phyloP scores from a whole-genome alignment of 1,284 basidiomycete species.

The Ustilago curta region DNA sequence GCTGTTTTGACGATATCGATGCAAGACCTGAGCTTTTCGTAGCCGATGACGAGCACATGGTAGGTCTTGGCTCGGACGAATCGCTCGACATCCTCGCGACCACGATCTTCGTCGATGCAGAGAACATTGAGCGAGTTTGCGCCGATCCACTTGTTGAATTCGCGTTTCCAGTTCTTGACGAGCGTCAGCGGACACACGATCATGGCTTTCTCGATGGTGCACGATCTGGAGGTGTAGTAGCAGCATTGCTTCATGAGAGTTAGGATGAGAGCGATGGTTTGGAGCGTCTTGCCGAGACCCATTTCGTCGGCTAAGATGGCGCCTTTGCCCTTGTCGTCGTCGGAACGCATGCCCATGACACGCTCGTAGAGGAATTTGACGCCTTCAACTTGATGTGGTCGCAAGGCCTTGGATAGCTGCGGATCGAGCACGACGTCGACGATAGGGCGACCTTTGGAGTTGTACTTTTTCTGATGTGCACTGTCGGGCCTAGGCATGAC shows the following conservation, averaged over 20 bases:
- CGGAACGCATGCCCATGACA: conserved; percentile 89
- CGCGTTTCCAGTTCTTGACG: conserved; percentile 94
- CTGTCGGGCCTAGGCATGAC: conserved; percentile 85
- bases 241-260: conserved; percentile 64
- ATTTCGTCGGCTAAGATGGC: conserved; percentile 99
- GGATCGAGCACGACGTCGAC: conserved; percentile 90
- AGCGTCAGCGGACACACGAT: conserved; percentile 96
- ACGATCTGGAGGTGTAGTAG: conserved; percentile 59
- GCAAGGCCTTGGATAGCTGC: conserved; percentile 82
- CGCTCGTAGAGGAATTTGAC: conserved; percentile 98
- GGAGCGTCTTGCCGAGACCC: conserved; percentile 74
- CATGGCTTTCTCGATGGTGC: conserved; percentile 61
- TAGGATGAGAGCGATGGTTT: conserved; percentile 65
- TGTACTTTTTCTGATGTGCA: conserved; percentile 77
- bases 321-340: conserved; percentile 80
- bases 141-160: conserved; percentile 88
- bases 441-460: conserved; percentile 73
- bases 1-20: conserved; percentile 56
- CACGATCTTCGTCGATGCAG: conserved; percentile 75
- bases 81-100: conserved; percentile 52
- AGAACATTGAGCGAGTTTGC: conserved; percentile 83
- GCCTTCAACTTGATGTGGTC: conserved; percentile 97
- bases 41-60: conserved; percentile 91
- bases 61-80: conserved; percentile 73
- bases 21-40: conserved; percentile 81